These are phyloP conservation scores for Stevia rebaudiana DNA, from an alignment of 140 eudicot genomes.

Conservation along the genomic window DNA sequence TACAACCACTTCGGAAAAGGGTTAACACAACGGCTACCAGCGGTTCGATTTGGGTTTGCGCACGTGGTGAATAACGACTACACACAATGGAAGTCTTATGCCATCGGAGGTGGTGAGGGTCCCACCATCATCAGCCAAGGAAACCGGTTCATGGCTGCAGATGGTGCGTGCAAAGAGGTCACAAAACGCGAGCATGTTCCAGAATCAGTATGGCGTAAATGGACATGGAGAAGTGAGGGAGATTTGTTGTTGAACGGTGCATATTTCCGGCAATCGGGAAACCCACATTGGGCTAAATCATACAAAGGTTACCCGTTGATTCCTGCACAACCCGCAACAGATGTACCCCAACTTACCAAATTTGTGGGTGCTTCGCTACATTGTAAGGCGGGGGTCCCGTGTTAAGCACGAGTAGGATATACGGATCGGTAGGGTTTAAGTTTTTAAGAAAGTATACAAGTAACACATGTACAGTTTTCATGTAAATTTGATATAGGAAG, in stretches of 20 bases:
- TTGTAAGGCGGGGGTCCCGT: conserved; percentile 34
- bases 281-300: conserved; percentile 27
- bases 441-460: conserved; percentile 19
- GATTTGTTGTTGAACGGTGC: conserved; percentile 65
- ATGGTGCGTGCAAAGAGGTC: conserved; percentile 36
- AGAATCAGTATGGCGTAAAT: conserved; percentile 44
- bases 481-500: conserved; percentile 17
- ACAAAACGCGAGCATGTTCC: conserved; percentile 29
- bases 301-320: conserved; percentile 28
- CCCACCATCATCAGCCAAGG: conserved; percentile 75
- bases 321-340: conserved; percentile 30
- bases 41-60: conserved; percentile 49
- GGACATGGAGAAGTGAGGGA: conserved; percentile 82
- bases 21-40: conserved; percentile 63
- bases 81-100: conserved; percentile 54
- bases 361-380: conserved; percentile 36
- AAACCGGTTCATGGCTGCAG: conserved; percentile 33
- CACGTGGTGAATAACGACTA: conserved; percentile 62
- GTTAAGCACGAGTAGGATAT: conserved; percentile 32
- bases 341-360: conserved; percentile 38
- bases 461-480: conserved; percentile 27
- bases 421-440: conserved; percentile 21
- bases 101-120: conserved; percentile 60
- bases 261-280: conserved; percentile 51
- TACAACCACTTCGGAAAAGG: conserved; percentile 72